A percentile compares a stretch with the other conserved stretches of the same genome.
These are phyloP conservation scores for Bipolaris victoriae DNA, from an alignment of 2,329 filamentous ascomycete species.

Conservation along the genomic window DNA sequence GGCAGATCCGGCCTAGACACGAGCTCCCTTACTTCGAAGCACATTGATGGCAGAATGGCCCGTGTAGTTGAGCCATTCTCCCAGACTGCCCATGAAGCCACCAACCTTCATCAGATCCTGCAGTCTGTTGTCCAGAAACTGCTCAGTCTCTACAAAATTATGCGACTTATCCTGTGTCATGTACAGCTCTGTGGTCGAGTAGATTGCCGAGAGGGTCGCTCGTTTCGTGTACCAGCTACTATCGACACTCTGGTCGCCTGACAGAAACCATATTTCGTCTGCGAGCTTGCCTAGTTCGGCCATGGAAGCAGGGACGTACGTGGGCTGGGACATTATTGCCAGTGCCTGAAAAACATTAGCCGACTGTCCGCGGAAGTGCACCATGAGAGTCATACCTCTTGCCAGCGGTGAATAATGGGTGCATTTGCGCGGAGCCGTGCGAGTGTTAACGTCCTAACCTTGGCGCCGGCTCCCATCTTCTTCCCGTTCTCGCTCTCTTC, in stretches of 20 bases:
- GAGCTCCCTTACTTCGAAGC: conserved; percentile 83
- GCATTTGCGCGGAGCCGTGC: conserved; percentile 77
- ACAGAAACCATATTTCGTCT: conserved; percentile 92
- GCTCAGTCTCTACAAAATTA: conserved; percentile 76
- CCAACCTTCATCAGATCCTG: conserved; percentile 71
- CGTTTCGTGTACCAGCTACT: conserved; percentile 85
- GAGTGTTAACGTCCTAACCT: conserved; percentile 75
- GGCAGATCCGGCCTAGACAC: conserved; percentile 63
- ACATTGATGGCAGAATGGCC: conserved; percentile 78
- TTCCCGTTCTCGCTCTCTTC: conserved; percentile 41
- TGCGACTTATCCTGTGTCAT: conserved; percentile 87
- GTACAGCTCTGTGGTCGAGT: conserved; percentile 79
- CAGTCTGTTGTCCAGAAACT: conserved; percentile 78
- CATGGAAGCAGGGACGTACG: conserved; percentile 75
- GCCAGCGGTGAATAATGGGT: conserved; percentile 77
- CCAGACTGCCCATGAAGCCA: conserved; percentile 66
- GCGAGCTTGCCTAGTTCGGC: conserved; percentile 79
- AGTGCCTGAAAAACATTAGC: conserved; percentile 66
- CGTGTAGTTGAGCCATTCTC: conserved; percentile 84
- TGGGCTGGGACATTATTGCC: conserved; percentile 85
- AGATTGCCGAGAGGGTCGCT: conserved; percentile 67
- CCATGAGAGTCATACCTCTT: conserved; percentile 69
- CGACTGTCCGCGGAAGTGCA: neutral
- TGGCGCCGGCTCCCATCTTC: conserved; percentile 61
- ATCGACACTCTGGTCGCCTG: conserved; percentile 83